Evolutionary conservation across 176 grass and related monocot genomes (phyloP).

Genomic region (Pontederia paniculata): DNA sequence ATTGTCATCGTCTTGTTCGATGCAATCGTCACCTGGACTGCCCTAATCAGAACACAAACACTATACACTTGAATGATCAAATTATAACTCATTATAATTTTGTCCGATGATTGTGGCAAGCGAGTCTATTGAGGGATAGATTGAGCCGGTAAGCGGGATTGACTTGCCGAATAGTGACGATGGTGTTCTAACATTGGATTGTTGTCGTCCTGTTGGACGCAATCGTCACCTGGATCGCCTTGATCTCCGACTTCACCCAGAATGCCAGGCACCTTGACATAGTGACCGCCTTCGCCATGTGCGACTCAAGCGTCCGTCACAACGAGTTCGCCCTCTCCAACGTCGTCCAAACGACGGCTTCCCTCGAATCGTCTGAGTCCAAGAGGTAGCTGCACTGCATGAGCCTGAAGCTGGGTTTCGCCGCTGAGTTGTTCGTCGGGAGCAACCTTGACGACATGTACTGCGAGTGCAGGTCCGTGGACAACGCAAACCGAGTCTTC

Average conservation of each 20-base stretch:
- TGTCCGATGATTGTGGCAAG: no score
- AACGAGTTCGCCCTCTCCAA: constrained; percentile 56
- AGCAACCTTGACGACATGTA: constrained; percentile 57
- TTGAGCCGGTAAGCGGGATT: no score
- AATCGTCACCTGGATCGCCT: constrained; percentile 44
- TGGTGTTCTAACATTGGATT: no score
- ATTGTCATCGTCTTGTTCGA: constrained; percentile 34
- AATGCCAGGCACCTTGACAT: constrained; percentile 28
- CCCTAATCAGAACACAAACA: no score
- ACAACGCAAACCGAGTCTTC: constrained; percentile 34
- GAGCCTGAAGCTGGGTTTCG: constrained; percentile 22
- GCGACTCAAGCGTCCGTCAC: constrained; percentile 15
- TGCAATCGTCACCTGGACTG: constrained; percentile 42
- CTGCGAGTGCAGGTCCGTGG: constrained; percentile 29
- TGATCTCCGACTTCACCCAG: constrained; percentile 29
- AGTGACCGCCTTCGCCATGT: constrained; percentile 42
- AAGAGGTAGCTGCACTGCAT: constrained; percentile 39
- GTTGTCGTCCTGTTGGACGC: constrained; percentile 32
- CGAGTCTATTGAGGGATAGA: no score
- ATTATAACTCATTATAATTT: no score
- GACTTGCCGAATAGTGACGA: no score
- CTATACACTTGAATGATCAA: no score
- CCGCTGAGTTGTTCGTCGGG: constrained; percentile 39
- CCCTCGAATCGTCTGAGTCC: not conserved
- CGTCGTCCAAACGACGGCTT: constrained; percentile 29